Percentiles rank a stretch among this genome's conserved stretches.
phyloP scores from a whole-genome alignment of 2,329 filamentous ascomycete species.

The Bretziella fagacearum region DNA sequence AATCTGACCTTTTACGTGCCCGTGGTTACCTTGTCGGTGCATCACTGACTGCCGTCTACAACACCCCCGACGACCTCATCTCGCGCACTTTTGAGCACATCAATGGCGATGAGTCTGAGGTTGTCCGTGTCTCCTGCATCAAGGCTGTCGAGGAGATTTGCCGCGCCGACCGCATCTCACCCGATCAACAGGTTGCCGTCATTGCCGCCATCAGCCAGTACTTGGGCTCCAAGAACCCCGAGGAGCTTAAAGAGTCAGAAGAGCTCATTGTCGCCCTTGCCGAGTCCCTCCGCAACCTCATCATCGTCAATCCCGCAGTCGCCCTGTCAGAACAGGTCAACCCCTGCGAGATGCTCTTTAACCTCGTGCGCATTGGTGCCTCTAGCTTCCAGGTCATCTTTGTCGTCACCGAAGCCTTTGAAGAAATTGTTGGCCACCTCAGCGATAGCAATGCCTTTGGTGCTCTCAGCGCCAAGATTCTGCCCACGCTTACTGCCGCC shows the following conservation, averaged over 20 bases:
- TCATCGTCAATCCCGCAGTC: constrained; percentile 60
- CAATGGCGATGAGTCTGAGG: constrained; percentile 58
- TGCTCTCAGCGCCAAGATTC: constrained; percentile 64
- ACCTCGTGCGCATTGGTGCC: constrained; percentile 73
- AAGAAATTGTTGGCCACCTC: constrained; percentile 61
- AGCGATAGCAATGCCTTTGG: constrained; percentile 54
- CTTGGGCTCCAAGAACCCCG: constrained; percentile 61
- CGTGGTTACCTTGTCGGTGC: constrained; percentile 79
- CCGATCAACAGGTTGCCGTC: constrained; percentile 42
- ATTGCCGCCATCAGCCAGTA: constrained; percentile 53
- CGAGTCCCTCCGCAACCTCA: constrained; percentile 68
- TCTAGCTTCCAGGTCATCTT: constrained; percentile 82
- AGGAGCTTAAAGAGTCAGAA: constrained; percentile 72
- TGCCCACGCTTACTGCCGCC: constrained; percentile 74
- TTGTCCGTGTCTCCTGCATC: constrained; percentile 84
- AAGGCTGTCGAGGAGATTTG: constrained; percentile 61
- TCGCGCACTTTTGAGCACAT: constrained; percentile 62
- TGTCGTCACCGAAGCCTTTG: constrained; percentile 78
- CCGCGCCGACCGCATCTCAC: constrained; percentile 32
- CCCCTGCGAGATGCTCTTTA: constrained; percentile 71
- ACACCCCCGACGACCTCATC: constrained; percentile 47
- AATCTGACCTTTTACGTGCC: constrained; percentile 64
- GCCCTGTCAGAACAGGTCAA: constrained; percentile 54
- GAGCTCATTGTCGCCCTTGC: constrained; percentile 83
- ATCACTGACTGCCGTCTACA: constrained; percentile 52